Percentiles rank a stretch among this genome's conserved stretches.
Evolutionary conservation across 140 eudicot genomes (phyloP).

Genomic region (Senecio squalidus): DNA sequence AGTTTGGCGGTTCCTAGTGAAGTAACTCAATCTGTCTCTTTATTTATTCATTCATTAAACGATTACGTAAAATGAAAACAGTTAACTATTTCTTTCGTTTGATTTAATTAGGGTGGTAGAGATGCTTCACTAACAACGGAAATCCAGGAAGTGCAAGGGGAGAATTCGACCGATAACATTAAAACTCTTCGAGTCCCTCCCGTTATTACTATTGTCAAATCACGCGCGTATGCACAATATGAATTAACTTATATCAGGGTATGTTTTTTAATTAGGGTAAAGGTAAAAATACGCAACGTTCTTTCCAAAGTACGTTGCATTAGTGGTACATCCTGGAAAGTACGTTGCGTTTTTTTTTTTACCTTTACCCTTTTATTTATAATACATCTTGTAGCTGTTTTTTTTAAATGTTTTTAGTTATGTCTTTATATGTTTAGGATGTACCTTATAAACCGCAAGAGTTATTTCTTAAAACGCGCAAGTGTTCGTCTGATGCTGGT

Average conservation of each 20-base stretch:
- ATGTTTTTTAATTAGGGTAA: background rate
- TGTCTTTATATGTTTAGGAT: conserved; percentile 40
- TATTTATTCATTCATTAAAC: background rate
- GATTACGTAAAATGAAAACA: background rate
- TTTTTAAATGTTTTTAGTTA: background rate
- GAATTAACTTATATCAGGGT: conserved; percentile 68
- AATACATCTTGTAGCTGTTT: background rate
- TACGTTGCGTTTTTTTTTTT: too few species aligned
- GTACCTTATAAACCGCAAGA: conserved; percentile 78
- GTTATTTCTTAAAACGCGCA: conserved; percentile 60
- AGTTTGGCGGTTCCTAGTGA: conserved; percentile 81
- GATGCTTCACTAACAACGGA: conserved; percentile 79
- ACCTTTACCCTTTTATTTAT: too few species aligned
- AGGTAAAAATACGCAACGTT: too few species aligned
- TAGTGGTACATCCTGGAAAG: too few species aligned
- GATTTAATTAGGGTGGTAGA: conserved; percentile 48
- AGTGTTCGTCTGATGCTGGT: conserved; percentile 77
- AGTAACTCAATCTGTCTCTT: conserved; percentile 19
- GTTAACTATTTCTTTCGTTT: background rate
- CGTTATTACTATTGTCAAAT: conserved; percentile 58
- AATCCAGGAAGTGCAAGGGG: conserved; percentile 75
- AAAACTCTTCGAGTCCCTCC: conserved; percentile 75
- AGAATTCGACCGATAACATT: conserved; percentile 47
- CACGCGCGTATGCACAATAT: conserved; percentile 64
- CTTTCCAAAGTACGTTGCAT: too few species aligned